Evolutionary conservation across 2,329 filamentous ascomycete genomes (phyloP), one percentile per base, ranked within the genome.

Genomic region (Penicillium sp.): DNA sequence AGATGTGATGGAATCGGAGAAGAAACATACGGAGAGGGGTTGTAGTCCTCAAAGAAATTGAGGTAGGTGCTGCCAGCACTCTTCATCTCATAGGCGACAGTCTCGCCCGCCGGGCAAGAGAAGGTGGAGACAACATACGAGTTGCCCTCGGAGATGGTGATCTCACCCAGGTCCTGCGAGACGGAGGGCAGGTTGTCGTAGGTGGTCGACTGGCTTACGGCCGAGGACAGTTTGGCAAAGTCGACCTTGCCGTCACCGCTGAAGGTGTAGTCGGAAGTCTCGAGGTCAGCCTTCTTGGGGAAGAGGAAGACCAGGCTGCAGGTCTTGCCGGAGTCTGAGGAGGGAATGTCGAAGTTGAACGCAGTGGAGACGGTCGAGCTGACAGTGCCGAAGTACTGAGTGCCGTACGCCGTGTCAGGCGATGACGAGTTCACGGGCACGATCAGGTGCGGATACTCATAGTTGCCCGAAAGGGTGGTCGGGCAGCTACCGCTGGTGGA

Each of bases 311-410:
- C 68, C 7, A 86, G 68, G 39, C 72, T 76, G 68, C 83, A 87
- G 55, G 77, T 77, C 64, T 79, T 78, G 51, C 77, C 78, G 7
- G 68, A 52, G 51, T 79, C 73, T 4, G 65, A 62, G 3, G 62
- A 47, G 1, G 77, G 77, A 29, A 86, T 77, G 56, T 84, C 80
- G 64, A 86, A 86, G 69, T 84, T 84, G 75, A 83, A 86, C 56
- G 85, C 75, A 9, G 76, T 75, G 7, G 76, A 77, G 33, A 77
- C 62, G 14, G 63, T 68, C 13, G 70, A 62, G 9, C 75, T 76
- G 25, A 83, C 68, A 8, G 73, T 72, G 37, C 79, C 81, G 48
- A 77, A 75, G 64, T 69, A 76, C 1, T 71, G 72, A 2, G 74
- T 79, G 6, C 80, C 80, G 29, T 65, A 64, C 0, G 75, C 67